Base-by-base conservation (phyloP, 352 stramenopile species). In the Phytophthora europaea region DNA sequence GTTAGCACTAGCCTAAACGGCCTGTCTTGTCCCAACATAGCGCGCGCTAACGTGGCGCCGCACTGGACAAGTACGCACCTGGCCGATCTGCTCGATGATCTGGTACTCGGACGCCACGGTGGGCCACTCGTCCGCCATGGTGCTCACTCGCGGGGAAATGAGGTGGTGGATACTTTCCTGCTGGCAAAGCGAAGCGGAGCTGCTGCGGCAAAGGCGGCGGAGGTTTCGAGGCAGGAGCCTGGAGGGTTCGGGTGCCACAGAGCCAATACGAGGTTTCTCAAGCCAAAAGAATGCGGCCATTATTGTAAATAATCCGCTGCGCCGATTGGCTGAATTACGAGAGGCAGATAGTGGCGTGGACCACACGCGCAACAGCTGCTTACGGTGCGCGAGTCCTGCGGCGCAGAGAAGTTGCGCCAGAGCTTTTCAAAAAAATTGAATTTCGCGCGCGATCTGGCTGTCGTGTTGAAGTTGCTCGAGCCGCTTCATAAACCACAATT, bases 21-120 rank as follows among this genome's bases (percentile, higher is more conserved):
- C 13, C 13, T 6, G 38, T 16, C 15, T 38, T 31, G 31, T 22
- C 18, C 23, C 4, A n/a, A 18, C 31, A 18, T 52, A 15, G 18
- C 45, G 2, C 31, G 12, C n/a, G 34, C 33, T 26, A 28, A 40
- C 33, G 53, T 31, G 34, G 40, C 12, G 28, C 38, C 38, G 7
- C 38, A 45, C 36, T 43, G 5, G 38, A 45, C 38, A 45, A 3
- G 38, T 45, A 18, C 58, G 16, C 31, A 94, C 88, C 87, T 94
- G 90, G 66, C 90, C 90, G 47, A 97, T 94, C 74, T 97, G 89
- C 79, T 97, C 90, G 67, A 96, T 95, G 78, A 97, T 92, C 71
- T 95, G 80, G 81, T 97, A 97, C 72, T 96, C 90, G 63, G 78
- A 78, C 61, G 89, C 90, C 28, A 83, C 78, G 8, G 89, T 96